A percentile compares a stretch with the other conserved stretches of the same genome.
Evolutionary conservation across 116 monocot species (phyloP).

Genomic region (Zostera marina): DNA sequence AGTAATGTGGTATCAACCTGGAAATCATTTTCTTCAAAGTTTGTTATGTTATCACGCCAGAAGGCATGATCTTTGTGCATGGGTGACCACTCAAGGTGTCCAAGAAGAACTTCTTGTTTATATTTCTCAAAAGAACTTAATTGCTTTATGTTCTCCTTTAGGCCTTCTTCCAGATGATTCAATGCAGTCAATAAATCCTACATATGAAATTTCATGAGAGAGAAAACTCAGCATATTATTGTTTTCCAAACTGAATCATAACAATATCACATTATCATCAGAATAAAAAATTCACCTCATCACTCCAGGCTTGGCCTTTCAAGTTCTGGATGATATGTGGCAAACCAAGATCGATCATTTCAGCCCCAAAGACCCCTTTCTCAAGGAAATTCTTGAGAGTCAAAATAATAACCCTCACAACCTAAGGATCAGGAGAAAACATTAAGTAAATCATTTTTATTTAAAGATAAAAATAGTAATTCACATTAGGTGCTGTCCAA

Average conservation of each 20-base stretch:
- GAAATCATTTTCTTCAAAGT: conserved; percentile 95
- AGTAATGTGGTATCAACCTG: conserved; percentile 27
- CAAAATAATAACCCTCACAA: conserved; percentile 84
- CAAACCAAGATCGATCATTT: conserved; percentile 88
- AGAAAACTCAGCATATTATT: no score
- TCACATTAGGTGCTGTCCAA: neutral
- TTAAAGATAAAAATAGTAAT: neutral
- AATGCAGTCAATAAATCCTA: conserved; percentile 77
- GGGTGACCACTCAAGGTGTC: conserved; percentile 82
- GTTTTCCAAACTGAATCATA: no score
- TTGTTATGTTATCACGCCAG: conserved; percentile 85
- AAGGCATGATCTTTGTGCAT: conserved; percentile 87
- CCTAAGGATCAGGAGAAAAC: conserved; percentile 21
- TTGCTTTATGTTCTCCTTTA: conserved; percentile 58
- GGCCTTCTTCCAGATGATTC: conserved; percentile 61
- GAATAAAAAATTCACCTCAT: conserved; percentile 46
- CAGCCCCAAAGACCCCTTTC: conserved; percentile 65
- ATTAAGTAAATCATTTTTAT: neutral
- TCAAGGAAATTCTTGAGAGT: conserved; percentile 75
- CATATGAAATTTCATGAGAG: neutral
- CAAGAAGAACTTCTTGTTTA: conserved; percentile 86
- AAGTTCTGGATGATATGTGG: conserved; percentile 75
- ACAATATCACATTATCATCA: neutral
- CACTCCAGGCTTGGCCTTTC: conserved; percentile 88
- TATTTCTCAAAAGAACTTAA: conserved; percentile 93